Conservation (phyloP, 192 early-diverging fungal genomes). For the Backusella morwellensis region DNA sequence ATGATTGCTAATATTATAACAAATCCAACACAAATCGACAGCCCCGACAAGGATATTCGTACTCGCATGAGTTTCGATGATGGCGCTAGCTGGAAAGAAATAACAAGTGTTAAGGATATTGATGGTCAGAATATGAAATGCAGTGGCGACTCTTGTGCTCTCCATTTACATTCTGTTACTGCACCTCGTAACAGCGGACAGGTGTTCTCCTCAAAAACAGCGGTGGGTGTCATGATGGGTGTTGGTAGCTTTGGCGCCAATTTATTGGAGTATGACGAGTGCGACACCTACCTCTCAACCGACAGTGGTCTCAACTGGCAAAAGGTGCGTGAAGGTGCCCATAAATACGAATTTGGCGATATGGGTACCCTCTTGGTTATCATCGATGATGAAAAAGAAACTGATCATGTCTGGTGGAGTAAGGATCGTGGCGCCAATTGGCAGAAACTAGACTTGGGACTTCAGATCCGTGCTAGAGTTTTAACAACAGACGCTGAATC, state of each 20-base stretch:
- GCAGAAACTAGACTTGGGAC: constrained; percentile 46
- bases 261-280: constrained; percentile 66
- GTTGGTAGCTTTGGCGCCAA: constrained; percentile 83
- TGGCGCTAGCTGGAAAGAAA: constrained; percentile 70
- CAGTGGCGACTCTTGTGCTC: constrained; percentile 49
- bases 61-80: constrained; percentile 87
- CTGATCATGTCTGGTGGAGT: constrained; percentile 67
- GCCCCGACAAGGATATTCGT: constrained; percentile 55
- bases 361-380: constrained; percentile 76
- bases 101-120: constrained; percentile 39
- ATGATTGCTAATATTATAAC: constrained; percentile 81
- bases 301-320: constrained; percentile 85
- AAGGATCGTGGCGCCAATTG: constrained; percentile 77
- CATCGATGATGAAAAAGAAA: constrained; percentile 57
- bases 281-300: constrained; percentile 83
- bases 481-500: constrained; percentile 83
- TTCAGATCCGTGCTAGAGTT: constrained; percentile 54
- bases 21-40: constrained; percentile 67
- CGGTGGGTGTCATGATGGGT: constrained; percentile 87
- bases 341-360: constrained; percentile 86
- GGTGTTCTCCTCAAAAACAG: constrained; percentile 68
- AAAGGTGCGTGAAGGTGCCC: constrained; percentile 61
- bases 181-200: constrained; percentile 61
- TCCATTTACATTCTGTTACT: constrained; percentile 89
- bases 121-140: constrained; percentile 23